Evolutionary conservation across 805 yeast species (phyloP).

Genomic region (Wickerhamomyces bisporus): DNA sequence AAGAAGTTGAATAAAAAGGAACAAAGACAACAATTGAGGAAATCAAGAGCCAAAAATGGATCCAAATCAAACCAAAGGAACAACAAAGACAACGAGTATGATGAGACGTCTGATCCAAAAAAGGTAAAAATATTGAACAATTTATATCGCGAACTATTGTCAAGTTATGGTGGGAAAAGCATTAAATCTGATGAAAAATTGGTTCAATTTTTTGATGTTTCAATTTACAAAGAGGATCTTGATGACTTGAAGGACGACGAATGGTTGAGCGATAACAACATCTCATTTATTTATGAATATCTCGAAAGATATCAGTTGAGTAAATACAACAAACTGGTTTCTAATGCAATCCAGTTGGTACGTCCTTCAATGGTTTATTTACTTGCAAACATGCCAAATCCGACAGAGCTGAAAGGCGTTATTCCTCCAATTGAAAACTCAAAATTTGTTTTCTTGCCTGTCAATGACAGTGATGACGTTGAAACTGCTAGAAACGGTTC

Average conservation of each 20-base stretch:
- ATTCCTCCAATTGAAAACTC: conserved; percentile 40
- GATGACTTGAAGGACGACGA: conserved; percentile 54
- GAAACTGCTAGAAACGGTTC: conserved; percentile 61
- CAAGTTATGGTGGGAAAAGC: conserved; percentile 19
- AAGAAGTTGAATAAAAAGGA: not conserved
- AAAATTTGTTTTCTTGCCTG: conserved; percentile 57
- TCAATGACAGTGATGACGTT: conserved; percentile 60
- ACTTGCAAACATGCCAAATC: conserved; percentile 48
- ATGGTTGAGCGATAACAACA: conserved; percentile 72
- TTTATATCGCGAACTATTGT: conserved; percentile 13
- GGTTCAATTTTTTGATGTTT: conserved; percentile 50
- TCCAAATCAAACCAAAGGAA: conserved; percentile 5
- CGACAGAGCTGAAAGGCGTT: conserved; percentile 35
- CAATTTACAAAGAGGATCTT: conserved; percentile 55
- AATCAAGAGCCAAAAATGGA: conserved; percentile 10
- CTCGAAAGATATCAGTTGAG: conserved; percentile 33
- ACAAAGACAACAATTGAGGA: not conserved
- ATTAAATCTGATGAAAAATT: conserved; percentile 21
- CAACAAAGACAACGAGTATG: conserved; percentile 5
- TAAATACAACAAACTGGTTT: conserved; percentile 20
- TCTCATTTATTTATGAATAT: conserved; percentile 57
- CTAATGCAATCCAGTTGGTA: conserved; percentile 33
- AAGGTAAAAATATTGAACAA: conserved; percentile 12
- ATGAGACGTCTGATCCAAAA: conserved; percentile 14
- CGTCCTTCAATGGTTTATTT: conserved; percentile 65